Evolutionary conservation across 2,329 filamentous ascomycete genomes (phyloP).

Genomic region (Colletotrichum falcatum): DNA sequence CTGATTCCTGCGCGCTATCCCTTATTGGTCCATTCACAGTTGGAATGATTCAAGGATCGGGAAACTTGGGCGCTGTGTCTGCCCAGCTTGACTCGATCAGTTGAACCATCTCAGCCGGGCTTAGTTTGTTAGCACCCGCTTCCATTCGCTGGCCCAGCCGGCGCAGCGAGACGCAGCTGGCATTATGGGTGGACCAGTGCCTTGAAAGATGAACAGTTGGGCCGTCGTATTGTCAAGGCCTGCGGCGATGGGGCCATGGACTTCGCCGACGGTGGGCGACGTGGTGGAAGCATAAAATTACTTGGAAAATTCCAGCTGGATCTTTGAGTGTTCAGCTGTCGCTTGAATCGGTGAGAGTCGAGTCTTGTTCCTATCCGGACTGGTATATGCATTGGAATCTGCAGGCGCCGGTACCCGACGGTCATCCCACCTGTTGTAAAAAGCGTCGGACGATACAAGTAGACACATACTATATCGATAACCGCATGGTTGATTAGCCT

Average conservation of each 20-base stretch:
- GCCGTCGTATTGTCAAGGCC: neutral
- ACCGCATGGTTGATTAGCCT: accelerated
- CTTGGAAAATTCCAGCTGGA: neutral
- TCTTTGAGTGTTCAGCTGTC: neutral
- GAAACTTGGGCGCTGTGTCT: slow-evolving; percentile 12
- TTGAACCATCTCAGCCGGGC: slow-evolving; percentile 27
- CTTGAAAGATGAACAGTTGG: slow-evolving; percentile 14
- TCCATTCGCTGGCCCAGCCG: slow-evolving; percentile 9
- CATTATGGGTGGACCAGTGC: slow-evolving; percentile 17
- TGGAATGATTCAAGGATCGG: slow-evolving; percentile 17
- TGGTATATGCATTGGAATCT: neutral
- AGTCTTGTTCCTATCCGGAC: too few species aligned
- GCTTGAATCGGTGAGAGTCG: too few species aligned
- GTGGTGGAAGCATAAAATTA: neutral
- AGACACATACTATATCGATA: neutral
- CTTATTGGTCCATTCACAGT: slow-evolving; percentile 11
- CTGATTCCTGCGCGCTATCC: slow-evolving; percentile 3
- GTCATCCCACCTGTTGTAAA: neutral
- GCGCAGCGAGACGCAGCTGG: too few species aligned
- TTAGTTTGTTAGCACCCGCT: slow-evolving; percentile 19
- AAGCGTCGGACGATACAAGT: neutral
- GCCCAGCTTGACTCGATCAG: slow-evolving; percentile 25
- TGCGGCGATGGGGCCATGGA: slow-evolving; percentile 23
- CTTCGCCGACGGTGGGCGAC: slow-evolving; percentile 24
- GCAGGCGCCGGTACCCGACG: neutral